These are phyloP conservation scores for Fusarium sp. DNA, from an alignment of 2,329 filamentous ascomycete species.

Conservation along the genomic window DNA sequence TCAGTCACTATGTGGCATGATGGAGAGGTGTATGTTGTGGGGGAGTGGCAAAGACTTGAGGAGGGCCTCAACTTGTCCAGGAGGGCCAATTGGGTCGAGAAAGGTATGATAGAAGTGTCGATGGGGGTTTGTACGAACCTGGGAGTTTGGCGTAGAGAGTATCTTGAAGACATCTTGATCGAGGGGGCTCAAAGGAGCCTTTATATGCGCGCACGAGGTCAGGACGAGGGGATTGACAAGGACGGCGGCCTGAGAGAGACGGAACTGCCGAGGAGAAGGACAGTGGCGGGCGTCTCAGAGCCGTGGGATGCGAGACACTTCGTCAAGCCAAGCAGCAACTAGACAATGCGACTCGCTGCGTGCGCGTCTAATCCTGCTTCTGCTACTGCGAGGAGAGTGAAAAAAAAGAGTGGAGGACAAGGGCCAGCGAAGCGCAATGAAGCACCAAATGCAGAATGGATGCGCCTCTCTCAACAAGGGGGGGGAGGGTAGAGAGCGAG, in stretches of 20 bases:
- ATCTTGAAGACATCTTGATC: conserved; percentile 50
- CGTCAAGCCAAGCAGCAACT: neutral
- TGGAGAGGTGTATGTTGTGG: neutral
- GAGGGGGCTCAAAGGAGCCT: conserved; percentile 19
- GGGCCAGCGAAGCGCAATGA: neutral
- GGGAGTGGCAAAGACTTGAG: neutral
- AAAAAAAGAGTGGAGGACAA: conserved; percentile 2
- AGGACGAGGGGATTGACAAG: conserved; percentile 11
- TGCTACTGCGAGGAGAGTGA: neutral
- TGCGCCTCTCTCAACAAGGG: neutral
- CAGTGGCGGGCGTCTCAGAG: neutral
- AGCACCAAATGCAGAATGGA: neutral
- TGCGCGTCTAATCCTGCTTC: neutral
- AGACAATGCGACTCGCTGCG: neutral
- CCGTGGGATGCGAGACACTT: neutral
- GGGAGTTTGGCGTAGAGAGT: conserved; percentile 52
- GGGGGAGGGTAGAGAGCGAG: neutral
- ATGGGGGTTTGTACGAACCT: conserved; percentile 42
- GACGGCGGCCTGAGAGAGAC: neutral
- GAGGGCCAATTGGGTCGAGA: neutral
- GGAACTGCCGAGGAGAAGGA: neutral
- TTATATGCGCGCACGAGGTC: conserved; percentile 37
- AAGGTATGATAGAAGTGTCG: neutral
- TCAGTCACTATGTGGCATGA: conserved; percentile 11
- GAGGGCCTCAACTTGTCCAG: neutral